Evolutionary conservation across 1,284 basidiomycete species (phyloP).

Genomic region (Vanrija sp.): DNA sequence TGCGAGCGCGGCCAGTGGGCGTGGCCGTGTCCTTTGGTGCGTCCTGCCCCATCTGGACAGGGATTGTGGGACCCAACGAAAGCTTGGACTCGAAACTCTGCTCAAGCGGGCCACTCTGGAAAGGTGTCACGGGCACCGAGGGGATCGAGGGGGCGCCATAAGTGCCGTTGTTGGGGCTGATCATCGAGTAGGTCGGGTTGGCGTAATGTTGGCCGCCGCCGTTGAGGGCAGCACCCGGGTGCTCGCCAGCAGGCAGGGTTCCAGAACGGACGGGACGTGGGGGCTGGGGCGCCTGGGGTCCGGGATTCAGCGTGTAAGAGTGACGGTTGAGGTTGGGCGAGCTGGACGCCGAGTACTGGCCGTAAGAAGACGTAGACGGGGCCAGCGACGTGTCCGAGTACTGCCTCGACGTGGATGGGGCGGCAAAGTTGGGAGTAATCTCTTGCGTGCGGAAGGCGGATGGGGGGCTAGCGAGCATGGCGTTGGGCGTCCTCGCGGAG

Average conservation of each 20-base stretch:
- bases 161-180: constrained; percentile 10
- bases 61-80: constrained; percentile 24
- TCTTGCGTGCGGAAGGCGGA: constrained; percentile 2
- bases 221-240: constrained; percentile 13
- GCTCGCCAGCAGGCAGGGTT: constrained; percentile 40
- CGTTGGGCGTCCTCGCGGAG: constrained; percentile 6
- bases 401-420: constrained; percentile 21
- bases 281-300: constrained; percentile 18
- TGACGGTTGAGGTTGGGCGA: constrained; percentile 47
- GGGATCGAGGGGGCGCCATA: constrained; percentile 8
- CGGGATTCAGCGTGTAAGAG: constrained; percentile 21
- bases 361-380: constrained; percentile 16
- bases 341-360: constrained; percentile 29
- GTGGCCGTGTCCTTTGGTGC: constrained; percentile 36
- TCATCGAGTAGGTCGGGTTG: constrained; percentile 5
- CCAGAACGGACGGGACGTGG: constrained; percentile 45
- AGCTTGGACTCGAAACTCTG: constrained; percentile 38
- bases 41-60: constrained; percentile 15
- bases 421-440: constrained; percentile 24
- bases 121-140: constrained; percentile 16
- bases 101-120: constrained; percentile 35
- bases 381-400: constrained; percentile 17
- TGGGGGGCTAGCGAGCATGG: constrained; percentile 2
- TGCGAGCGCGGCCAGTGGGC: constrained; percentile 37
- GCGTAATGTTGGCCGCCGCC: constrained; percentile 11